These are phyloP conservation scores for Thielaviopsis populi DNA, from an alignment of 2,329 filamentous ascomycete genomes.

Conservation along the genomic window DNA sequence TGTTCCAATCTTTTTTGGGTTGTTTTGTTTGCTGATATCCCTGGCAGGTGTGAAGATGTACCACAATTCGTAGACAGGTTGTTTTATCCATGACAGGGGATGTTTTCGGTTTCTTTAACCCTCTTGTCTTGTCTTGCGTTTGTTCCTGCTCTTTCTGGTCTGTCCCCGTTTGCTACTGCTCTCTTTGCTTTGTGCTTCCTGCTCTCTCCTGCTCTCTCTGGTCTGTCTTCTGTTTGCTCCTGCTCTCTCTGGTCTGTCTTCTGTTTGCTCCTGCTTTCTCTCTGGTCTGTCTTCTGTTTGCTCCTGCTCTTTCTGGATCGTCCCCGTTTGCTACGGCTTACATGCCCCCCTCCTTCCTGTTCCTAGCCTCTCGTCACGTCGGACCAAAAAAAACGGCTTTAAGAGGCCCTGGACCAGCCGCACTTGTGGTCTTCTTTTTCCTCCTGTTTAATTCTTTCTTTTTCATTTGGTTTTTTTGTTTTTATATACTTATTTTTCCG, in stretches of 20 bases:
- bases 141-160: background rate
- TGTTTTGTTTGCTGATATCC: no score
- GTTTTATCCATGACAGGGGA: background rate
- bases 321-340: no score
- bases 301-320: background rate
- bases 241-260: background rate
- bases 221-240: background rate
- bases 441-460: conserved; percentile 4
- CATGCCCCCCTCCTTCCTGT: no score
- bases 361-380: background rate
- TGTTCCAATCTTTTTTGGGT: background rate
- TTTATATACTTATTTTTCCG: background rate
- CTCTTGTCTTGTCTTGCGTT: background rate
- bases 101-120: background rate
- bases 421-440: no score
- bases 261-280: background rate
- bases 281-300: background rate
- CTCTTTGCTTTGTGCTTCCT: background rate
- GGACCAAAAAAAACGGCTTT: no score
- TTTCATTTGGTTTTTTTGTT: conserved; percentile 4
- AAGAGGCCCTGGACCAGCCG: no score
- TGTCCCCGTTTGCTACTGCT: background rate
- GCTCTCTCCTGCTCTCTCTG: background rate
- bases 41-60: no score
- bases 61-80: no score